These are phyloP conservation scores for Clavispora vitiphila DNA, from an alignment of 805 yeast species.

Conservation along the genomic window DNA sequence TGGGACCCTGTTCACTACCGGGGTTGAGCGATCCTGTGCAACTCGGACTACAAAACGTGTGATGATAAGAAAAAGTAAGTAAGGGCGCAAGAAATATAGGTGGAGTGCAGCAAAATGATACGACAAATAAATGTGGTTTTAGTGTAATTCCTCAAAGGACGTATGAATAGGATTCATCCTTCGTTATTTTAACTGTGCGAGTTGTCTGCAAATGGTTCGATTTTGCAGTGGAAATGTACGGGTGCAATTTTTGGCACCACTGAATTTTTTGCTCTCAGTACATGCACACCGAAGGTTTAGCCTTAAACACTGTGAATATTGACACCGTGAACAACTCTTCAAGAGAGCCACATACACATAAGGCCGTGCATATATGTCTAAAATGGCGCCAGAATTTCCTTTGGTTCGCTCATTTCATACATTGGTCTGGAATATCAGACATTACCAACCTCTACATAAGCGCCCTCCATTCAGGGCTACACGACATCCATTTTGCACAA, in stretches of 20 bases:
- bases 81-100: background rate
- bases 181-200: background rate
- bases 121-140: no score
- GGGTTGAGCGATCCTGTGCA: no score
- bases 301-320: background rate
- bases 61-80: background rate
- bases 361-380: background rate
- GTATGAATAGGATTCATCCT: no score
- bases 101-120: no score
- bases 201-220: background rate
- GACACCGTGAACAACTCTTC: background rate
- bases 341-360: background rate
- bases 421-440: constrained; percentile 12
- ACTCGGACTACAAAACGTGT: no score
- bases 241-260: background rate
- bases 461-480: constrained; percentile 12
- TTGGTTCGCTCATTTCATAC: constrained; percentile 7
- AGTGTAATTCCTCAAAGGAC: no score
- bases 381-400: constrained; percentile 13
- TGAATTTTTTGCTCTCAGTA: background rate
- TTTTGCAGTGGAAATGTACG: background rate
- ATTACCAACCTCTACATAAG: constrained; percentile 7
- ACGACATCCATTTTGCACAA: constrained; percentile 15
- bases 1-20: constrained; percentile 1
- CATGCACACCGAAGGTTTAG: background rate